Percentiles rank a stretch among this genome's conserved stretches.
These are phyloP conservation scores for Geranium brycei DNA, from an alignment of 345 rosid species.

Conservation along the genomic window DNA sequence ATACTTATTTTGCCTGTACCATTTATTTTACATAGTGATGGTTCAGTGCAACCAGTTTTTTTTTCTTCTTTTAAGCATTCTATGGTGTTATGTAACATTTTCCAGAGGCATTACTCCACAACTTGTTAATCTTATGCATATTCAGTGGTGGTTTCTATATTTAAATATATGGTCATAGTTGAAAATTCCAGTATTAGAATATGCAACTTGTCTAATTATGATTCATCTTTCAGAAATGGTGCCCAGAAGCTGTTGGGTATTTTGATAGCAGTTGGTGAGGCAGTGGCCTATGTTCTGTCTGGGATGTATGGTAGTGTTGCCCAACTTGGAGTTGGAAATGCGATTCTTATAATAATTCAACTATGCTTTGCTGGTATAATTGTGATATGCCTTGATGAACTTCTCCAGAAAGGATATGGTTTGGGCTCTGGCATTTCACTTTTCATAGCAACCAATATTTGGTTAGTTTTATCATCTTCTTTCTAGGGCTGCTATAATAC, in stretches of 20 bases:
- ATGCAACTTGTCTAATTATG: background rate
- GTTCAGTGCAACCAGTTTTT: background rate
- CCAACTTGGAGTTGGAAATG: conserved; percentile 10
- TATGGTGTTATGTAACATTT: too few relatives aligned
- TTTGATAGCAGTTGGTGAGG: conserved; percentile 6
- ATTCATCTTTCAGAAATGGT: conserved; percentile 5
- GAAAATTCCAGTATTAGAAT: background rate
- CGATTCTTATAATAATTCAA: conserved; percentile 7
- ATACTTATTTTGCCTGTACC: too few relatives aligned
- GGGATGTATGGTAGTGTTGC: conserved; percentile 8
- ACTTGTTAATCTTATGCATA: too few relatives aligned
- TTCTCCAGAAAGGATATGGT: conserved; percentile 6
- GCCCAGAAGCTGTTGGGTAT: conserved; percentile 6
- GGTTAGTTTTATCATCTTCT: background rate
- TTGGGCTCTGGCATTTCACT: conserved; percentile 9
- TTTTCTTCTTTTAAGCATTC: background rate
- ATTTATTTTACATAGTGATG: too few relatives aligned
- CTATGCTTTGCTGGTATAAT: conserved; percentile 7
- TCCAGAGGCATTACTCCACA: too few relatives aligned
- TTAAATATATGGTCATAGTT: background rate
- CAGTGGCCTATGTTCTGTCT: conserved; percentile 5
- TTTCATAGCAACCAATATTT: conserved; percentile 5
- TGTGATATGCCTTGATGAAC: conserved; percentile 9
- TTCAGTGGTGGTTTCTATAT: too few relatives aligned
- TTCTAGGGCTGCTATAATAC: background rate